phyloP scores from a whole-genome alignment of 2,329 filamentous ascomycete genomes.

The Penicillium freii region DNA sequence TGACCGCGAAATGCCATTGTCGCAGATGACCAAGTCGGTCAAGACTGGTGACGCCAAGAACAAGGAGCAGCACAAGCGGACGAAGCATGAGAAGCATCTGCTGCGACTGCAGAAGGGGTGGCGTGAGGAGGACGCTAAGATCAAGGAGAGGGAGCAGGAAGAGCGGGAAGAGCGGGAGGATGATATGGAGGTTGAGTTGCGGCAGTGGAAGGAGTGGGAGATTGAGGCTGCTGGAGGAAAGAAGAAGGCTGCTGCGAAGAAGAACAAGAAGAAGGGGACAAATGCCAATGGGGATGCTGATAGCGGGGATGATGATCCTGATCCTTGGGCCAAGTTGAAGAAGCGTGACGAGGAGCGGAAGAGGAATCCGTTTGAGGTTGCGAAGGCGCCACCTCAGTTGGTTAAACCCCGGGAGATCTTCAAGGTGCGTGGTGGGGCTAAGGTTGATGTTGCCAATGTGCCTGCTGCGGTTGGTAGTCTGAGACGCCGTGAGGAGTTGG shows the following conservation, averaged over 20 bases:
- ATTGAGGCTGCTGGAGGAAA: conserved; percentile 52
- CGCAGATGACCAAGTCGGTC: conserved; percentile 63
- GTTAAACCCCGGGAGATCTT: conserved; percentile 62
- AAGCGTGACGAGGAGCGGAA: conserved; percentile 49
- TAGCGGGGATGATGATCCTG: conserved; percentile 63
- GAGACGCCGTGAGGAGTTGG: conserved; percentile 69
- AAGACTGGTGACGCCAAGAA: conserved; percentile 30
- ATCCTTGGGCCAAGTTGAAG: conserved; percentile 75
- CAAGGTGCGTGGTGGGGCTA: conserved; percentile 62
- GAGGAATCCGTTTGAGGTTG: conserved; percentile 53
- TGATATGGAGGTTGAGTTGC: conserved; percentile 60
- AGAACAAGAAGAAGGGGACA: conserved; percentile 46
- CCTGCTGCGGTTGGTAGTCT: conserved; percentile 69
- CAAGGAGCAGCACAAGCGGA: conserved; percentile 59
- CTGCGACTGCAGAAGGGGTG: conserved; percentile 58
- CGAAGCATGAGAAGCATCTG: conserved; percentile 80
- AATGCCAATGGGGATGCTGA: conserved; percentile 45
- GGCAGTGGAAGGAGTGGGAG: conserved; percentile 63
- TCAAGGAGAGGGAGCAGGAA: conserved; percentile 74
- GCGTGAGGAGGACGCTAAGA: conserved; percentile 53
- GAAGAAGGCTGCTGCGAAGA: conserved; percentile 39
- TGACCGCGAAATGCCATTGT: conserved; percentile 76
- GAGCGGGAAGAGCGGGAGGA: conserved; percentile 68
- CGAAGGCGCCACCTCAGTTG: conserved; percentile 72
- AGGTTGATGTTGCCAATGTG: conserved; percentile 66